These are phyloP conservation scores for Aspergillus quadricinctus DNA, from an alignment of 2,329 filamentous ascomycete genomes.

Conservation along the genomic window DNA sequence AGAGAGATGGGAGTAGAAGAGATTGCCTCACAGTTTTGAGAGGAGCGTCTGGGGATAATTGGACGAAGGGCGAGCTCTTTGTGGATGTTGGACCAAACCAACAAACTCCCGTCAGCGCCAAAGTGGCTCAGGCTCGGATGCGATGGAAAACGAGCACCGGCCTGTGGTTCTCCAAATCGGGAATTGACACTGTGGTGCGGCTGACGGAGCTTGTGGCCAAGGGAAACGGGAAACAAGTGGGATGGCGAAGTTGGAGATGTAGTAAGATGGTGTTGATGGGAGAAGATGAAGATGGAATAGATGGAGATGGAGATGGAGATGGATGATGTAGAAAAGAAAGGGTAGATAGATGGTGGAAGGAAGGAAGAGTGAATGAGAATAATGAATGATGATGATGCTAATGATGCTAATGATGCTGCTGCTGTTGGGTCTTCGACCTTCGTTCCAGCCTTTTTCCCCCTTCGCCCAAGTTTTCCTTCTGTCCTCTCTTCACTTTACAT, in stretches of 20 bases:
- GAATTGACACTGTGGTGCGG: background rate
- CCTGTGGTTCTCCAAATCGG: background rate
- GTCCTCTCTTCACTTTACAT: slow-evolving; percentile 2
- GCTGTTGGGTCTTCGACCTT: slow-evolving; percentile 7
- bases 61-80: background rate
- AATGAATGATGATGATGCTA: slow-evolving; percentile 6
- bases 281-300: background rate
- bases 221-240: slow-evolving; percentile 2
- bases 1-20: slow-evolving; percentile 11
- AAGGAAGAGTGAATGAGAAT: background rate
- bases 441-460: slow-evolving; percentile 7
- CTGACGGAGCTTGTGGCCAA: background rate
- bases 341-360: background rate
- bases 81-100: background rate
- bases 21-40: slow-evolving; percentile 1
- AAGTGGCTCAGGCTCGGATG: background rate
- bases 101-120: background rate
- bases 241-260: slow-evolving; percentile 4
- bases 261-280: slow-evolving; percentile 2
- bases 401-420: slow-evolving; percentile 8
- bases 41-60: background rate
- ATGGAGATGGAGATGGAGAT: slow-evolving; percentile 1
- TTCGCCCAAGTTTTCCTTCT: slow-evolving; percentile 12
- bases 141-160: background rate
- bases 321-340: background rate